Evolutionary conservation across 768 basidiomycete genomes (phyloP), one percentile per base, ranked within the genome.

Genomic region (Psilocybe cyanescens): DNA sequence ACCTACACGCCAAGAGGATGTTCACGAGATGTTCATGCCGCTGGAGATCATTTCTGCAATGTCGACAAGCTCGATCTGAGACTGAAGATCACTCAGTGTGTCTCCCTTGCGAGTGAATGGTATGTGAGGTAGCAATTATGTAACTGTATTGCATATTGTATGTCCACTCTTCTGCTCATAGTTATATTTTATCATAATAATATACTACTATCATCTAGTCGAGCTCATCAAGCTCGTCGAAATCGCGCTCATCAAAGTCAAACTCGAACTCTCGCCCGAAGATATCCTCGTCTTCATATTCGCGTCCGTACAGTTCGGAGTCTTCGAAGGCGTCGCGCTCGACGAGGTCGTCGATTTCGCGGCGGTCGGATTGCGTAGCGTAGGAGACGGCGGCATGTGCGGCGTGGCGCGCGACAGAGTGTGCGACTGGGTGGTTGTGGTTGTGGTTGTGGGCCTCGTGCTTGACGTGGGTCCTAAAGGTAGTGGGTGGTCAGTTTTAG

Each of bases 281-380:
- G n/a, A 44, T 45, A 33, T 57, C 46, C 29, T 57, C 56, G 35
- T 57, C 56, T 30, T 53, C 51, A 37, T 35, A 37, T 11, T 24
- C 33, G 33, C 51, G 51, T 31, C 16, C 51, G 39, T 19, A 45
- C 1, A 55, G 24, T 3, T 55, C 59, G 19, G 19, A 19, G 19
- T 19, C 19, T 24, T 57, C 46, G 9, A 47, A 16, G 49, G 39
- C 49, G 35, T 52, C 58, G 33, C 48, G 49, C 58, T 59, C 58
- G 7, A 8, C 37, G 39, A 55, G 31, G 17, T 59, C 58, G 29
- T 45, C 44, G 56, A 57, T 29, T 6, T 57, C 56, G 45, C 44
- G 56, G 14, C 33, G n/a, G 19, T 24, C 24, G 24, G 24, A 24
- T 24, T 24, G 24, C 2, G 41, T 19, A 24, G 39, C 33, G 24